A percentile compares a stretch with the other conserved stretches of the same genome.
phyloP scores from a whole-genome alignment of 2,329 filamentous ascomycete genomes.

The Ophiostoma himal-ulmi region DNA sequence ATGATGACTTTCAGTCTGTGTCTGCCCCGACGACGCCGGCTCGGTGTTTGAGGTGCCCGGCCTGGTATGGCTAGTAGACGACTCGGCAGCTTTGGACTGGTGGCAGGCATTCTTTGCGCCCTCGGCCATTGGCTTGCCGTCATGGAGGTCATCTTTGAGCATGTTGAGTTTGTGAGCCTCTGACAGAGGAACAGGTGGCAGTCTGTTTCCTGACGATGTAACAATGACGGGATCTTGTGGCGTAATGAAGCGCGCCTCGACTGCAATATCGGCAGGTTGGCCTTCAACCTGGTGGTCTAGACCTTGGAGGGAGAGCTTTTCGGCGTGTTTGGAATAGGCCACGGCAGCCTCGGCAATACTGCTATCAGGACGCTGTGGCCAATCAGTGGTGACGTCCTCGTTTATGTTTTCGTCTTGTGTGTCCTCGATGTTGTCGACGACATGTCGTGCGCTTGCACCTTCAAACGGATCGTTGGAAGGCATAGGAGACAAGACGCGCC shows the following conservation, averaged over 20 bases:
- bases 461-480: background rate
- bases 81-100: background rate
- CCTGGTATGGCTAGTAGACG: background rate
- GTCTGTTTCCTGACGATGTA: slow-evolving; percentile 58
- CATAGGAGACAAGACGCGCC: background rate
- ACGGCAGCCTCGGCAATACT: slow-evolving; percentile 41
- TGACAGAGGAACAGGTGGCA: slow-evolving; percentile 62
- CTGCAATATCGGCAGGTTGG: slow-evolving; percentile 42
- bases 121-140: slow-evolving; percentile 17
- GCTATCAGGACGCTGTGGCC: slow-evolving; percentile 25
- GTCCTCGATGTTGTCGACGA: background rate
- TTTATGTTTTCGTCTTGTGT: background rate
- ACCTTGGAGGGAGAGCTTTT: slow-evolving; percentile 46
- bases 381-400: background rate
- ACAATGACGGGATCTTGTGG: slow-evolving; percentile 66
- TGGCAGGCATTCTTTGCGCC: background rate
- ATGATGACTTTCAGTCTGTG: background rate
- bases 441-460: background rate
- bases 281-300: slow-evolving; percentile 25
- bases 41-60: background rate
- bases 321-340: slow-evolving; percentile 57
- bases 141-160: slow-evolving; percentile 47
- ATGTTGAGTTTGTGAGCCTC: slow-evolving; percentile 67
- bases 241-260: slow-evolving; percentile 61
- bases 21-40: background rate